A percentile compares a stretch with the other conserved stretches of the same genome.
Conservation (phyloP, 2,329 filamentous ascomycete genomes). For the Botrytis cinerea region DNA sequence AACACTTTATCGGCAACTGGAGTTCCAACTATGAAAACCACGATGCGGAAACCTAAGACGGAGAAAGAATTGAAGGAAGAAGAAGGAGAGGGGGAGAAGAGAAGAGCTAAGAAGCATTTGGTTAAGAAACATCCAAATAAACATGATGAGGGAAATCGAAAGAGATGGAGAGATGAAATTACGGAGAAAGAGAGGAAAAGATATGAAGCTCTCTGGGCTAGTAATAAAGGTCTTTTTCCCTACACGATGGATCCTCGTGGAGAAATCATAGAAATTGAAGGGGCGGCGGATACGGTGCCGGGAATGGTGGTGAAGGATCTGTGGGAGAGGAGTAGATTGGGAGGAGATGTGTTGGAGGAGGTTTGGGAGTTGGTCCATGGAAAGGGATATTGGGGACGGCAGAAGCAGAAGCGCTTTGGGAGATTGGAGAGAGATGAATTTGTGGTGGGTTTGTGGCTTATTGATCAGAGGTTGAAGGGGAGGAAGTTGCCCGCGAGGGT, state of each 20-base stretch:
- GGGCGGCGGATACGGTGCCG: conserved; percentile 58
- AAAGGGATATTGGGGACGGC: conserved; percentile 46
- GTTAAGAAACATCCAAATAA: conserved; percentile 67
- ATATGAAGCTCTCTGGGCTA: conserved; percentile 84
- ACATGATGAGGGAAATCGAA: conserved; percentile 74
- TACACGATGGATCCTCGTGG: conserved; percentile 74
- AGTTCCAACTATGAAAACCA: conserved; percentile 7
- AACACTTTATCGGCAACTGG: not conserved
- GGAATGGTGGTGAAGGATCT: conserved; percentile 60
- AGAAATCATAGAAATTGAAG: conserved; percentile 65
- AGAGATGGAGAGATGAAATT: conserved; percentile 75
- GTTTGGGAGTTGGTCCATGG: conserved; percentile 75
- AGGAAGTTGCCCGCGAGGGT: conserved; percentile 74
- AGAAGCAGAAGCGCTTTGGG: conserved; percentile 58
- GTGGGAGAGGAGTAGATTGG: conserved; percentile 71
- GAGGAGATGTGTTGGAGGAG: conserved; percentile 67
- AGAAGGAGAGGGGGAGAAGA: conserved; percentile 54
- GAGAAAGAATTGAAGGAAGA: conserved; percentile 59
- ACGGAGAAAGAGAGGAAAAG: conserved; percentile 72
- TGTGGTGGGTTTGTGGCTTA: conserved; percentile 79
- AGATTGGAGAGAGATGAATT: conserved; percentile 69
- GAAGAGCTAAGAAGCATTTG: conserved; percentile 55
- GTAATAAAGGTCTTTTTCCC: conserved; percentile 64
- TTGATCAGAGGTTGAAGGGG: conserved; percentile 78
- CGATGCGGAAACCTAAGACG: conserved; percentile 54